Evolutionary conservation across 2,329 filamentous ascomycete species (phyloP).

Genomic region (Cladosporium sp.): DNA sequence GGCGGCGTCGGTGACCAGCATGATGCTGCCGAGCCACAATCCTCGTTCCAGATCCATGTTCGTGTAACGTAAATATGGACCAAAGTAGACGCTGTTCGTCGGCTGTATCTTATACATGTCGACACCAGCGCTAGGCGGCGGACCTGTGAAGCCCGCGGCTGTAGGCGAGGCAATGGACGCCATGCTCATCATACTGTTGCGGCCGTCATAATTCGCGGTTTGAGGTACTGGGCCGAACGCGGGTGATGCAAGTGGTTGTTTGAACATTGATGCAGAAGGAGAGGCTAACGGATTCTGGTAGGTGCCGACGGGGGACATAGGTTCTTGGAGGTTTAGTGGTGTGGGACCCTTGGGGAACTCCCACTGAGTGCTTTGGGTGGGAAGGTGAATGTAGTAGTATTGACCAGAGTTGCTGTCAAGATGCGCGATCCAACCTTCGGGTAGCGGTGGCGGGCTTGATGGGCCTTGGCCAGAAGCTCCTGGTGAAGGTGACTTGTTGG

Average conservation of each 20-base stretch:
- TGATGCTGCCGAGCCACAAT: slow-evolving; percentile 86
- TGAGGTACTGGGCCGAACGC: slow-evolving; percentile 67
- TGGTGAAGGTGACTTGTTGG: slow-evolving; percentile 30
- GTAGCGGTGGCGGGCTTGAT: slow-evolving; percentile 83
- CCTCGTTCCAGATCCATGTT: slow-evolving; percentile 96
- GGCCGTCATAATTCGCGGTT: slow-evolving; percentile 66
- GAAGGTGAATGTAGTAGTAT: slow-evolving; percentile 97
- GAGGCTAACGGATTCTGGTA: slow-evolving; percentile 43
- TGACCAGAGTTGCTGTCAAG: slow-evolving; percentile 93
- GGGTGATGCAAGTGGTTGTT: slow-evolving; percentile 70
- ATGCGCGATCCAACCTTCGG: slow-evolving; percentile 97
- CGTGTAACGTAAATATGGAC: slow-evolving; percentile 88
- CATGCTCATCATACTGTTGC: slow-evolving; percentile 81
- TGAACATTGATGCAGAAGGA: slow-evolving; percentile 48
- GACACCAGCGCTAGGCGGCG: slow-evolving; percentile 82
- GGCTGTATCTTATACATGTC: slow-evolving; percentile 92
- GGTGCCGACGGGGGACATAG: slow-evolving; percentile 71
- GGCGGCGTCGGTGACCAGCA: slow-evolving; percentile 84
- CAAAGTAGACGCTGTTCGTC: slow-evolving; percentile 96
- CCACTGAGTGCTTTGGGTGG: slow-evolving; percentile 95
- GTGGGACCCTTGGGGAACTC: slow-evolving; percentile 96
- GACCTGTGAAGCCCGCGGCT: slow-evolving; percentile 77
- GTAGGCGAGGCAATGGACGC: slow-evolving; percentile 69
- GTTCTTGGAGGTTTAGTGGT: slow-evolving; percentile 78
- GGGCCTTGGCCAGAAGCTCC: slow-evolving; percentile 53